Percentiles rank a stretch among this genome's conserved stretches.
Evolutionary conservation across 2,329 filamentous ascomycete species (phyloP).

Genomic region (Neoscytalidium dimidiatum): DNA sequence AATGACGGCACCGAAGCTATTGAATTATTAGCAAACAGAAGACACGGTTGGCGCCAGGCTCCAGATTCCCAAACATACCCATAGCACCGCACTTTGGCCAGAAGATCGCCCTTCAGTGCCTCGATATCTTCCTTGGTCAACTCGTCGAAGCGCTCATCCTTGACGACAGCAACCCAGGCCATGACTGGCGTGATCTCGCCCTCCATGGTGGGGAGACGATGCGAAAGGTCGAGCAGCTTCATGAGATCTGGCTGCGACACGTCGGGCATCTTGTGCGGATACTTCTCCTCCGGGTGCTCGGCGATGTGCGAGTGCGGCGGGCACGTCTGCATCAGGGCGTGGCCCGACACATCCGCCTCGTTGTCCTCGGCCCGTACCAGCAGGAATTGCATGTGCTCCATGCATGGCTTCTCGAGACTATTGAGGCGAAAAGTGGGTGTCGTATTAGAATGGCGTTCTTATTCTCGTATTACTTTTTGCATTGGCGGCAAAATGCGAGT

Average conservation of each 20-base stretch:
- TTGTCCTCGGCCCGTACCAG: constrained; percentile 58
- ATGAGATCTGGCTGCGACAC: constrained; percentile 69
- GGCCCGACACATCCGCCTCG: constrained; percentile 72
- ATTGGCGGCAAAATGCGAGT: constrained; percentile 14
- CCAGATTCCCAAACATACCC: constrained; percentile 62
- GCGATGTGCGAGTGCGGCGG: constrained; percentile 69
- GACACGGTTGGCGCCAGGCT: neutral
- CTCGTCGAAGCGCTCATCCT: constrained; percentile 60
- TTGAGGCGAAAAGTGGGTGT: constrained; percentile 11
- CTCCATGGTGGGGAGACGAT: constrained; percentile 73
- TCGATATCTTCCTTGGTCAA: constrained; percentile 70
- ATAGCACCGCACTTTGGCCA: constrained; percentile 85
- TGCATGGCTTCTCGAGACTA: constrained; percentile 90
- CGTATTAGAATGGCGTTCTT: constrained; percentile 17
- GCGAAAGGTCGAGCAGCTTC: constrained; percentile 82
- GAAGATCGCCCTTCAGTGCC: constrained; percentile 71
- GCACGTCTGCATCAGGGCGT: constrained; percentile 91
- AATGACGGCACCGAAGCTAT: constrained; percentile 66
- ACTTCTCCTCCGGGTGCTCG: constrained; percentile 56
- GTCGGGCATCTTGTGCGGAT: constrained; percentile 76
- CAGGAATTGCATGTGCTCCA: constrained; percentile 83
- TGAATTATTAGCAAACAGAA: neutral
- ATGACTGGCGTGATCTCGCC: constrained; percentile 94
- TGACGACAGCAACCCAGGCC: constrained; percentile 83
- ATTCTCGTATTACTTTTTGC: constrained; percentile 2